Evolutionary conservation across 345 rosid species (phyloP).

Genomic region (Aquilaria yunnanensis): DNA sequence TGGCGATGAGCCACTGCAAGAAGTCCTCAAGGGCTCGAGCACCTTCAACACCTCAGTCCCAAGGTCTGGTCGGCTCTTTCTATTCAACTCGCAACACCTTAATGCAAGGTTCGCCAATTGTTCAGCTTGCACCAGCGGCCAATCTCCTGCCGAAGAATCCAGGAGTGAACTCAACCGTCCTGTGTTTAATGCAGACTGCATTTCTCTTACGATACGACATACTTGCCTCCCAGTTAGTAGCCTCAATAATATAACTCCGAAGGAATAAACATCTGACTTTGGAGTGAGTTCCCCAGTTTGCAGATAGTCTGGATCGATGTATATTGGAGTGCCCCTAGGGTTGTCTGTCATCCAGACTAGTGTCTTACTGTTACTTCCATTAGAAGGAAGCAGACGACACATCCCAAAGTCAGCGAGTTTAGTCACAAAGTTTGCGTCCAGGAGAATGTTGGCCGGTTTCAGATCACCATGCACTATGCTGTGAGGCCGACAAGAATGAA

Average conservation of each 20-base stretch:
- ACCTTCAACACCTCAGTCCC: constrained; percentile 71
- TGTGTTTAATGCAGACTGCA: constrained; percentile 47
- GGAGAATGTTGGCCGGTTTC: constrained; percentile 84
- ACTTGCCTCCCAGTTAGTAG: constrained; percentile 73
- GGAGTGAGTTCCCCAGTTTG: constrained; percentile 67
- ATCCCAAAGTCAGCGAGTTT: constrained; percentile 90
- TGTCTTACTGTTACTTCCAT: constrained; percentile 27
- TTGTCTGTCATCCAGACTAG: constrained; percentile 26
- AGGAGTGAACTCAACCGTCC: constrained; percentile 46
- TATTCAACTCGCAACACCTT: constrained; percentile 63
- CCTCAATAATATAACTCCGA: constrained; percentile 68
- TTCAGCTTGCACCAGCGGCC: constrained; percentile 81
- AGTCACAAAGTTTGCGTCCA: constrained; percentile 65
- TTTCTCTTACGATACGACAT: constrained; percentile 59
- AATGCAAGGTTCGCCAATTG: constrained; percentile 66
- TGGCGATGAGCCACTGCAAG: constrained; percentile 55
- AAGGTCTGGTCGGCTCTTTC: constrained; percentile 66
- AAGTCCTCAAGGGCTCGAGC: constrained; percentile 77
- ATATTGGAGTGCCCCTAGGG: constrained; percentile 56
- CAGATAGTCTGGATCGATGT: constrained; percentile 75
- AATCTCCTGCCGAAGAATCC: constrained; percentile 88
- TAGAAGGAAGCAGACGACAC: constrained; percentile 30
- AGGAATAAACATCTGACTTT: constrained; percentile 82
- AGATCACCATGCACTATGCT: constrained; percentile 84
- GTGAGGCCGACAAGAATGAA: constrained; percentile 76